Evolutionary conservation across 202 grass and related monocot species (phyloP), one percentile per base, ranked within the genome.

Genomic region (Carex sylvatica): DNA sequence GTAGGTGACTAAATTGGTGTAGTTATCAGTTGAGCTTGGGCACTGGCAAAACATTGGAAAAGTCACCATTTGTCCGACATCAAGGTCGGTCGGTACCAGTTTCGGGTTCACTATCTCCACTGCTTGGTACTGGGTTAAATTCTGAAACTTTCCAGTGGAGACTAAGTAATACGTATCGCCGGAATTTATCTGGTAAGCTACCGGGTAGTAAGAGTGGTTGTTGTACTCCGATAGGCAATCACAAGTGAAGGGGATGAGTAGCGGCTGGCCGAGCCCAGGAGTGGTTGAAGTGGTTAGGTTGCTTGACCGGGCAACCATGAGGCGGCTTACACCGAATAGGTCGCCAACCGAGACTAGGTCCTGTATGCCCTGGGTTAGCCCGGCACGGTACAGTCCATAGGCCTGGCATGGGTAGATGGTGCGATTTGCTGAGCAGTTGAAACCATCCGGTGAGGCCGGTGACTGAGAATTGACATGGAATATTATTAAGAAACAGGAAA

Each of bases 31-130:
- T 61, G 74, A 23, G 9, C 30, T 31, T 2, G 86, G 96, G 86
- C 96, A 99, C 93, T 93, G 96, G 88, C 96, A 99, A 80, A 99
- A 99, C 82, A 99, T 36, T 42, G 96, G 96, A 85, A 99, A 95
- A 20, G 53, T 89, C 78, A 91, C 81, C 80, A 99, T 88, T 85
- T 16, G 76, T 59, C 92, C 95, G 80, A 91, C 22, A 9, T 18
- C 0, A 66, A 98, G 87, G 46, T 95, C 18, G 63, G 79, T 88
- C n/a, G 87, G 65, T 64, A 90, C 80, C 31, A 95, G 80, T 11
- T 23, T 69, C 3, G 95, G 95, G 60, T 98, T 98, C 1, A 98
- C 92, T 75, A 93, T 80, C 83, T 91, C 82, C 52, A 98, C 92
- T 59, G 90, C 92, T 51, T 81, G 89, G 86, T 91, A 98, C 63